Conservation (phyloP, 1,284 basidiomycete species). For the Cryptococcus hybrid region DNA sequence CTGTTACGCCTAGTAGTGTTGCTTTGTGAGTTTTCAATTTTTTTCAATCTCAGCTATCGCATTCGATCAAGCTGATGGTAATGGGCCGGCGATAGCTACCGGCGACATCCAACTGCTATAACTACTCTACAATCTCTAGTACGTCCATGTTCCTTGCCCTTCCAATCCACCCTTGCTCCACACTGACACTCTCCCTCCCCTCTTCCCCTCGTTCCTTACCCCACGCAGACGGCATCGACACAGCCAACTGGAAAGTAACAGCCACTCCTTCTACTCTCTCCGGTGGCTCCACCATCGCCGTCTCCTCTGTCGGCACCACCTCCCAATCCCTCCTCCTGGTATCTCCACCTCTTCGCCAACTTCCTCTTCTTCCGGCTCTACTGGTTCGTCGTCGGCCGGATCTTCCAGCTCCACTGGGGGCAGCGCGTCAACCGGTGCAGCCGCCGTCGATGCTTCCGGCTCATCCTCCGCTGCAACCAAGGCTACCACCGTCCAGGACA, state of each 20-base stretch:
- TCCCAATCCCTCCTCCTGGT: conserved; percentile 17
- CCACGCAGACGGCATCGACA: conserved; percentile 35
- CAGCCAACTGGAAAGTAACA: conserved; percentile 34
- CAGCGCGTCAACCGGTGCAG: conserved; percentile 4
- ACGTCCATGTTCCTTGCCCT: neutral
- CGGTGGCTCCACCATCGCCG: conserved; percentile 19
- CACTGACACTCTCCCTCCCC: neutral
- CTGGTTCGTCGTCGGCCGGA: neutral
- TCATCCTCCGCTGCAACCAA: neutral
- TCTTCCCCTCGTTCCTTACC: neutral
- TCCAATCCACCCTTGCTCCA: neutral
- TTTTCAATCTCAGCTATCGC: neutral
- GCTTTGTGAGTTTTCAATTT: conserved; percentile 20
- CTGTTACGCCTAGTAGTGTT: conserved; percentile 37
- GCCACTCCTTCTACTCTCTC: conserved; percentile 28
- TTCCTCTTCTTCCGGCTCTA: conserved; percentile 3
- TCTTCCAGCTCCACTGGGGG: neutral
- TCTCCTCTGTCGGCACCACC: conserved; percentile 23
- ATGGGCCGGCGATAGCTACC: conserved; percentile 22
- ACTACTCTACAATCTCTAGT: conserved; percentile 47
- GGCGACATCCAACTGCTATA: conserved; percentile 46
- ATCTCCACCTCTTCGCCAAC: conserved; percentile 12
- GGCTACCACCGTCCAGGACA: neutral
- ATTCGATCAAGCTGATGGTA: neutral
- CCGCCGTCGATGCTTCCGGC: neutral